Conservation (phyloP, 805 yeast species). For the Phaffomyces antillensis region DNA sequence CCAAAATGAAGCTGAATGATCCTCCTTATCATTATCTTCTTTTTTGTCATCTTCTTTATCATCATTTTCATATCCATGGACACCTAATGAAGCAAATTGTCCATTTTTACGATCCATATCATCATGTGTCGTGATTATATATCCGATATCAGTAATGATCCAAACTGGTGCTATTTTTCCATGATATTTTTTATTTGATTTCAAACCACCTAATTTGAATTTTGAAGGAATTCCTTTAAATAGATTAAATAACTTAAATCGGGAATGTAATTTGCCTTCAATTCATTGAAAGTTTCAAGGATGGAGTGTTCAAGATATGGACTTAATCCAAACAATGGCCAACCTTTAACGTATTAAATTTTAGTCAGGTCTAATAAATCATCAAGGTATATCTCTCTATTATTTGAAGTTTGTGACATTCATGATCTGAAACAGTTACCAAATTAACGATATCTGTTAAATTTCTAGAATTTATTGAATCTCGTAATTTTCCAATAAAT, state of each 20-base stretch:
- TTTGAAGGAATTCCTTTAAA: constrained; percentile 40
- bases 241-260: constrained; percentile 40
- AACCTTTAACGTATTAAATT: constrained; percentile 65
- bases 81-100: constrained; percentile 39
- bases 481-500: constrained; percentile 44
- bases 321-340: constrained; percentile 80
- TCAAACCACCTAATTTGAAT: constrained; percentile 27
- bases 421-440: constrained; percentile 82
- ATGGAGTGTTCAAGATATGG: constrained; percentile 38
- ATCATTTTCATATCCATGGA: constrained; percentile 58
- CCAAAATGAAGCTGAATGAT: not conserved
- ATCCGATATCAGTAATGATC: constrained; percentile 80
- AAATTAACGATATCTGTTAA: constrained; percentile 62
- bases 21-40: not conserved
- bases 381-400: constrained; percentile 63
- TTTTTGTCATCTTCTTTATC: no score
- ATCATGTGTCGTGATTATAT: constrained; percentile 56
- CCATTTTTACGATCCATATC: constrained; percentile 35
- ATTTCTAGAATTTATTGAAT: constrained; percentile 46
- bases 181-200: constrained; percentile 27
- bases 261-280: constrained; percentile 27
- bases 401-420: constrained; percentile 79
- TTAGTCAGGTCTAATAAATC: constrained; percentile 49
- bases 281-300: constrained; percentile 40
- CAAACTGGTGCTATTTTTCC: constrained; percentile 78